Evolutionary conservation across 352 stramenopile species (phyloP), one percentile per base, ranked within the genome.

Genomic region (Phytophthora tubulina): DNA sequence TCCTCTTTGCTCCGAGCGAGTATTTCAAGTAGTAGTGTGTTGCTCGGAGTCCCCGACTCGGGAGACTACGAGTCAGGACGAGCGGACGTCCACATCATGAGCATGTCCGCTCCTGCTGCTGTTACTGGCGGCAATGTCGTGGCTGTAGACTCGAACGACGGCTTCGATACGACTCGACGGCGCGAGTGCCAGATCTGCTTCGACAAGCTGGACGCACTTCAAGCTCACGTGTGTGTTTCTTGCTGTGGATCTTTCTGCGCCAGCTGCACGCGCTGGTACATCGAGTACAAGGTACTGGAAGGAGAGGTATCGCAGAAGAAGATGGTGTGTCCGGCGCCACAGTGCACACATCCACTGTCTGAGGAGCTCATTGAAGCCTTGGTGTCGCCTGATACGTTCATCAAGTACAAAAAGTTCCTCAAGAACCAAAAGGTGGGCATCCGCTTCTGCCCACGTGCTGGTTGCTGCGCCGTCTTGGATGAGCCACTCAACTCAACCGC

Each of bases 171-270:
- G 42, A 52, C 15, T 2, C 63, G 57, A 42, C 67, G 53, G 32
- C 75, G 67, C 42, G 82, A 91, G 50, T 94, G 86, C 62, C 81
- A 91, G 74, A 91, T 94, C 65, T 94, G 86, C 75, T 94, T 90
- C 42, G 84, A 94, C 51, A 79, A 73, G 33, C 67, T 92, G 53
- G 82, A 90, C 21, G 65, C 71, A 5, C 38, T 80, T 13, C 75
- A 88, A 35, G 54, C 70, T 3, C 81, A 92, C 44, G 75, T 75
- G 45, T 94, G 86, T 50, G 21, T 65, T 9, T 58, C 63, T 15
- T 94, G 86, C 65, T 57, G 54, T 52, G 66, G 63, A 21, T 71
- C 75, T 5, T 92, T 89, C 72, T 94, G 86, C 50, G 60, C 63
- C 27, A 85, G 72, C 44, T 94, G 86, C 75, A 85, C 83, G 48